Evolutionary conservation across 371 early-diverging fungal genomes (phyloP).

Genomic region (Apophysomyces ossiformis): DNA sequence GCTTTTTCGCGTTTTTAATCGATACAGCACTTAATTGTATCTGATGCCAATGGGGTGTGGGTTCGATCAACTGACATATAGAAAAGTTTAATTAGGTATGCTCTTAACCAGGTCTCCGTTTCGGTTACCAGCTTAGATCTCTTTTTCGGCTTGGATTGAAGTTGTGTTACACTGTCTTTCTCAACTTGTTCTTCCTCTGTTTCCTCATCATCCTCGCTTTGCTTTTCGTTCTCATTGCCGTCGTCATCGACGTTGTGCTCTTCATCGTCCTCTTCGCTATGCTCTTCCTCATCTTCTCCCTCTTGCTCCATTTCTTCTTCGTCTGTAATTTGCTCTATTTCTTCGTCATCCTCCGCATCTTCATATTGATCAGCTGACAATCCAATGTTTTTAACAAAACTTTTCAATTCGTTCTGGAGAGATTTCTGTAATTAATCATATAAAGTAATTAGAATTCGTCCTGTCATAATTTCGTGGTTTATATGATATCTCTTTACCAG

Average conservation of each 20-base stretch:
- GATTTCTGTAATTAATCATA: slow-evolving; percentile 20
- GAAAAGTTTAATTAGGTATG: not conserved
- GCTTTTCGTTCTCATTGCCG: slow-evolving; percentile 23
- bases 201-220: slow-evolving; percentile 20
- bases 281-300: slow-evolving; percentile 11
- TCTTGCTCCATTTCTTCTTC: slow-evolving; percentile 23
- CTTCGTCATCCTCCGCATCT: slow-evolving; percentile 31
- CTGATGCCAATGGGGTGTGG: slow-evolving; percentile 61
- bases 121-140: slow-evolving; percentile 19
- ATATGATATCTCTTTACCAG: slow-evolving; percentile 14
- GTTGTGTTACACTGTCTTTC: not conserved
- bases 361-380: slow-evolving; percentile 34
- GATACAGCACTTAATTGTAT: slow-evolving; percentile 42
- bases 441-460: not conserved
- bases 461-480: not conserved
- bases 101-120: not conserved
- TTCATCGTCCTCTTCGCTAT: slow-evolving; percentile 27
- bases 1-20: slow-evolving; percentile 24
- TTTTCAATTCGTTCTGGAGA: slow-evolving; percentile 36
- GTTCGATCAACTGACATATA: slow-evolving; percentile 42
- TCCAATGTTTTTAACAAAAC: slow-evolving; percentile 42
- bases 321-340: slow-evolving; percentile 27
- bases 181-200: slow-evolving; percentile 13
- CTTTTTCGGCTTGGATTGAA: slow-evolving; percentile 24
- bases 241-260: slow-evolving; percentile 29